These are phyloP conservation scores for Puccinia coronata DNA, from an alignment of 1,284 basidiomycete genomes.

Conservation along the genomic window DNA sequence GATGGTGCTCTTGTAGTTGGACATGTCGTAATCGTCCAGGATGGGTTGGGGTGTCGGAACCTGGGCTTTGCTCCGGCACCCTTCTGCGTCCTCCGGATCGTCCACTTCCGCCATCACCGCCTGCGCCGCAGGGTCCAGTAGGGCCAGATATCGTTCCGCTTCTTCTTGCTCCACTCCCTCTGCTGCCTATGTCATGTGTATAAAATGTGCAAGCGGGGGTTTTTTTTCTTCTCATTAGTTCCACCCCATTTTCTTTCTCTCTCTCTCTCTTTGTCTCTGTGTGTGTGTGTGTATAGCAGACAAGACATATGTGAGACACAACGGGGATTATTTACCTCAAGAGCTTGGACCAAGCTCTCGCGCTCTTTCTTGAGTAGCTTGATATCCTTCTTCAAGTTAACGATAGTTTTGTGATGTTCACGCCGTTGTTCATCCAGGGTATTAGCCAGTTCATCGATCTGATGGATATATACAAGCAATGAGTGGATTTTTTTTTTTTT, in stretches of 20 bases:
- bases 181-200: constrained; percentile 43
- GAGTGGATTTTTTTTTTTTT: too few species aligned
- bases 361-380: constrained; percentile 41
- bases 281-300: too few species aligned
- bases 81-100: not conserved
- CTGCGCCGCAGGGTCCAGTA: constrained; percentile 30
- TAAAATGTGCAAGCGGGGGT: not conserved
- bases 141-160: constrained; percentile 43
- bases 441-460: constrained; percentile 49
- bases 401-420: constrained; percentile 24
- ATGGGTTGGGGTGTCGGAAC: not conserved
- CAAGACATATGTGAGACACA: too few species aligned
- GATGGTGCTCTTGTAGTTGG: constrained; percentile 20
- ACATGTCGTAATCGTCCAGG: constrained; percentile 23
- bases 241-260: too few species aligned
- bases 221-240: not conserved
- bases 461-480: not conserved
- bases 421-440: constrained; percentile 32
- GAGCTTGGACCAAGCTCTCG: constrained; percentile 39
- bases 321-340: constrained; percentile 24
- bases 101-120: constrained; percentile 27
- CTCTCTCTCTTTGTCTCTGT: too few species aligned
- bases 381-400: constrained; percentile 36
- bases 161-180: constrained; percentile 45
- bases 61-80: not conserved